phyloP scores from a whole-genome alignment of 2,329 filamentous ascomycete species.

The Magnaporthiopsis rhizophila region DNA sequence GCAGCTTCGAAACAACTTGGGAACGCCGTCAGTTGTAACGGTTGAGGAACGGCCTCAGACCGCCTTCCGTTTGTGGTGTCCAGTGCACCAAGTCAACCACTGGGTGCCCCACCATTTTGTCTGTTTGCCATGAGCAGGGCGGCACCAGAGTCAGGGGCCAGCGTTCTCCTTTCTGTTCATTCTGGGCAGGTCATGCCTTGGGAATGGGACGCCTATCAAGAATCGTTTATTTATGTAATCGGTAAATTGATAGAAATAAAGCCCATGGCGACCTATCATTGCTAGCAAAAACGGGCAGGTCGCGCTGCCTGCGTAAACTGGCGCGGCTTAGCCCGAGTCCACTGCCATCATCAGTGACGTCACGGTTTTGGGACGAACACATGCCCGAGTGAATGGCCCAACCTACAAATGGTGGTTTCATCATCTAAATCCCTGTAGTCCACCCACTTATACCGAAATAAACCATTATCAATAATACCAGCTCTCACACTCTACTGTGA shows the following conservation, averaged over 20 bases:
- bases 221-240: too few relatives aligned
- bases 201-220: too few relatives aligned
- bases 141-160: background rate
- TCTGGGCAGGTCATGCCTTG: background rate
- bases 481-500: too few relatives aligned
- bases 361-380: background rate
- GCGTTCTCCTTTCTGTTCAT: background rate
- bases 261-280: background rate
- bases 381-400: background rate
- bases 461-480: background rate
- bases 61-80: slow-evolving; percentile 2
- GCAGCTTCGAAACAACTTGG: background rate
- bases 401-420: background rate
- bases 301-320: background rate
- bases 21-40: background rate
- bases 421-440: background rate
- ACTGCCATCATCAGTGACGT: background rate
- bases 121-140: background rate
- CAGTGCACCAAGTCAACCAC: background rate
- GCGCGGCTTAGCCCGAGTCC: background rate
- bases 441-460: background rate
- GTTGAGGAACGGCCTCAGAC: background rate
- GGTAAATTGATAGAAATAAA: background rate
- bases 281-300: background rate
- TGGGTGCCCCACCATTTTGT: background rate